A percentile compares a stretch with the other conserved stretches of the same genome.
Evolutionary conservation across 257 asterid species (phyloP).

Genomic region (Paulownia fortunei): DNA sequence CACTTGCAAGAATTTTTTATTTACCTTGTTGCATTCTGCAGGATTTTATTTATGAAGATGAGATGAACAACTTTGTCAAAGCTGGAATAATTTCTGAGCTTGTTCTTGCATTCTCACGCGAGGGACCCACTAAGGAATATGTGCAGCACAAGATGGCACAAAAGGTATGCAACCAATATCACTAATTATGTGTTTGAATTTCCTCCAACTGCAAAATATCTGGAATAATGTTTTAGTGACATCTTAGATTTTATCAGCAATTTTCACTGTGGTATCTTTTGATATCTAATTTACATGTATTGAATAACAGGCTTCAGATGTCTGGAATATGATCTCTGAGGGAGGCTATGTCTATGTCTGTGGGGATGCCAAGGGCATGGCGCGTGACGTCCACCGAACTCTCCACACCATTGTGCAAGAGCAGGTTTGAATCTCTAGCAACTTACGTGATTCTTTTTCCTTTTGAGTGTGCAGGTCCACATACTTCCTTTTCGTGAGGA

Average conservation of each 20-base stretch:
- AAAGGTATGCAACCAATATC: slow-evolving; percentile 52
- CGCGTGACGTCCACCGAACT: slow-evolving; percentile 93
- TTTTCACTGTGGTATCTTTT: background rate
- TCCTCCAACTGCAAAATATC: background rate
- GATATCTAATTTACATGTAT: background rate
- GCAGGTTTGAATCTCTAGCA: slow-evolving; percentile 61
- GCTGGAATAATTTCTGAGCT: slow-evolving; percentile 82
- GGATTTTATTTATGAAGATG: slow-evolving; percentile 90
- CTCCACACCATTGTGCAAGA: slow-evolving; percentile 90
- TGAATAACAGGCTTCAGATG: slow-evolving; percentile 63
- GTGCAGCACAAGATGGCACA: slow-evolving; percentile 93
- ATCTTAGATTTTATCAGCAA: slow-evolving; percentile 6
- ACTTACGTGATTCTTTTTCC: background rate
- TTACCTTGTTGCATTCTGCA: slow-evolving; percentile 38
- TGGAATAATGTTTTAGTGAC: background rate
- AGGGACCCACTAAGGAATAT: slow-evolving; percentile 83
- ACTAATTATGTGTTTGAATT: background rate
- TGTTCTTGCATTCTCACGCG: slow-evolving; percentile 88
- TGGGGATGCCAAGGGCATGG: slow-evolving; percentile 99
- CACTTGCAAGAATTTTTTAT: background rate
- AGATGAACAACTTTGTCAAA: slow-evolving; percentile 67
- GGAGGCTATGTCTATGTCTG: slow-evolving; percentile 89
- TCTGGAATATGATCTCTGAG: slow-evolving; percentile 80
- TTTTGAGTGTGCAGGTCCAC: background rate
- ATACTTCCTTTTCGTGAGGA: background rate